These are phyloP conservation scores for Fusarium globosum DNA, from an alignment of 2,329 filamentous ascomycete species.

Conservation along the genomic window DNA sequence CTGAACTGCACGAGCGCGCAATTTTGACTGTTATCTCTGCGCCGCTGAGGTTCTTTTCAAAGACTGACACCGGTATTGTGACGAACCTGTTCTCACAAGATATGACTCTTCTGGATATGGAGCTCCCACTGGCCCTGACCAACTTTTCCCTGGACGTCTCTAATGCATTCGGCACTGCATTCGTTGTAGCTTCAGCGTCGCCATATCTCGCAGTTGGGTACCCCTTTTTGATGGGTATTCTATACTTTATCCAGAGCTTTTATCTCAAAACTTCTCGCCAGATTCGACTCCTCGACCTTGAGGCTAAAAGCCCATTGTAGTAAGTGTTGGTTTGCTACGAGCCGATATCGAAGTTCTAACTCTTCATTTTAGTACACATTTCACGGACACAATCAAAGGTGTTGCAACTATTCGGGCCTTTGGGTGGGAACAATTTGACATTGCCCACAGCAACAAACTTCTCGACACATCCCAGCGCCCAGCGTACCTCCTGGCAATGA, in stretches of 20 bases:
- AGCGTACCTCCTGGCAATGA: slow-evolving; percentile 66
- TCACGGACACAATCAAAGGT: slow-evolving; percentile 66
- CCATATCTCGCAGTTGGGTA: slow-evolving; percentile 62
- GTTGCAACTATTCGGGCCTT: slow-evolving; percentile 67
- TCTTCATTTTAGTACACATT: slow-evolving; percentile 54
- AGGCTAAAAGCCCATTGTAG: slow-evolving; percentile 65
- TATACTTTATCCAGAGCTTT: slow-evolving; percentile 65
- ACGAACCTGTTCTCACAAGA: slow-evolving; percentile 61
- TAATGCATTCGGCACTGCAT: slow-evolving; percentile 55
- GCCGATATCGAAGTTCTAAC: neutral
- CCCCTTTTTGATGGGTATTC: slow-evolving; percentile 57
- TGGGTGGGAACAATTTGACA: slow-evolving; percentile 55
- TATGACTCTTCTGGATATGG: slow-evolving; percentile 54
- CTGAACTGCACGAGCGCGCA: slow-evolving; percentile 48
- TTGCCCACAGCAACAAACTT: slow-evolving; percentile 57
- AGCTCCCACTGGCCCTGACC: slow-evolving; percentile 50
- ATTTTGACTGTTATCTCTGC: slow-evolving; percentile 52
- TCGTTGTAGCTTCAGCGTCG: slow-evolving; percentile 57
- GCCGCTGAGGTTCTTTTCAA: slow-evolving; percentile 55
- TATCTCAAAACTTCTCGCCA: slow-evolving; percentile 72
- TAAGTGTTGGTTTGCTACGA: slow-evolving; percentile 7
- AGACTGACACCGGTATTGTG: slow-evolving; percentile 55
- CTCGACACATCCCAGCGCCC: slow-evolving; percentile 67
- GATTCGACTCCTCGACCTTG: slow-evolving; percentile 69
- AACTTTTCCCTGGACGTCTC: slow-evolving; percentile 44